A percentile compares a stretch with the other conserved stretches of the same genome.
phyloP scores from a whole-genome alignment of 2,329 filamentous ascomycete species.

The Davidsoniella neocaledoniae region DNA sequence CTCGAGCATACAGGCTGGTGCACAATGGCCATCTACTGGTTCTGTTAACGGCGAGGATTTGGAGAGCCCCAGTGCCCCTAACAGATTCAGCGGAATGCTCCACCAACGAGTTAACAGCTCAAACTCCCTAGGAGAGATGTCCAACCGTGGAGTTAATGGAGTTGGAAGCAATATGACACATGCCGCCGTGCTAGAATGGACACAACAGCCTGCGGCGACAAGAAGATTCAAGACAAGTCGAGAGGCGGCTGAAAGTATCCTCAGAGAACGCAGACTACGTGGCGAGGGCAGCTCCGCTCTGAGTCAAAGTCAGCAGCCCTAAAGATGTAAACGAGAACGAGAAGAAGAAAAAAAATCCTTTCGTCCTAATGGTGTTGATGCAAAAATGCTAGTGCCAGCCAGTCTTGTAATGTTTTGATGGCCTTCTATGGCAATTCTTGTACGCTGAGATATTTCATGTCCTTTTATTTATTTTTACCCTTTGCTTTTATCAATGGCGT shows the following conservation, averaged over 20 bases:
- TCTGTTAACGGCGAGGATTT: constrained; percentile 1
- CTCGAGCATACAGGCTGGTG: background rate
- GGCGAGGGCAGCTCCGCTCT: background rate
- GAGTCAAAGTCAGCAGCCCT: too few relatives aligned
- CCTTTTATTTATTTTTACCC: too few relatives aligned
- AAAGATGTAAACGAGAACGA: too few relatives aligned
- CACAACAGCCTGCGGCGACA: constrained; percentile 11
- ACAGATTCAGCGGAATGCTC: background rate
- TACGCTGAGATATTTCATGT: too few relatives aligned
- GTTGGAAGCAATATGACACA: background rate
- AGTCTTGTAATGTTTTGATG: too few relatives aligned
- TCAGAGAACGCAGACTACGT: constrained; percentile 7
- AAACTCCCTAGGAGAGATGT: constrained; percentile 7
- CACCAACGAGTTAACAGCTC: constrained; percentile 9
- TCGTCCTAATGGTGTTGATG: too few relatives aligned
- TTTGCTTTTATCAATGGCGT: too few relatives aligned
- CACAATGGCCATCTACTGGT: background rate
- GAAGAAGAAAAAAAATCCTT: background rate
- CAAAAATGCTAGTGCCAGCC: too few relatives aligned
- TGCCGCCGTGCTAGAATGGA: constrained; percentile 10
- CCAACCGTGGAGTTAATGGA: background rate
- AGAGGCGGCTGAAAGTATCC: constrained; percentile 12
- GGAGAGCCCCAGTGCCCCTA: constrained; percentile 1
- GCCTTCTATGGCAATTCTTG: too few relatives aligned
- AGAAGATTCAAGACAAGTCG: constrained; percentile 9